These are phyloP conservation scores for Termitomyces sp. DNA, from an alignment of 768 basidiomycete genomes.

Conservation along the genomic window DNA sequence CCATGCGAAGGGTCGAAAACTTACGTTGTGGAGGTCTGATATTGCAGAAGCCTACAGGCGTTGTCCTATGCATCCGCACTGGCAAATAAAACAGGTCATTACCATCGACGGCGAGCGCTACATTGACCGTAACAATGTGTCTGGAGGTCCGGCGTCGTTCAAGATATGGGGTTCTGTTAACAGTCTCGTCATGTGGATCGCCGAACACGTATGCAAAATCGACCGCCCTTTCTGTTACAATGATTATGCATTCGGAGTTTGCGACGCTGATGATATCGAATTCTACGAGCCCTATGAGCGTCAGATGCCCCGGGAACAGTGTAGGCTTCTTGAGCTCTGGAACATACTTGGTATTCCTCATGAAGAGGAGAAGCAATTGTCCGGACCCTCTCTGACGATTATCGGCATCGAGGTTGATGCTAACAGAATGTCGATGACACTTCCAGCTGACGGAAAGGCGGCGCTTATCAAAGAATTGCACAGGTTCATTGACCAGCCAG, in stretches of 20 bases:
- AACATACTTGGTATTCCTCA: constrained; percentile 2
- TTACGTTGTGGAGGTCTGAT: neutral
- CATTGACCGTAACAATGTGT: neutral
- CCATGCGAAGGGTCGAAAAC: neutral
- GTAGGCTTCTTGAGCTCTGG: neutral
- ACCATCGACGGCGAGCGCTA: neutral
- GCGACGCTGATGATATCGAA: neutral
- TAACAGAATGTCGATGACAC: neutral
- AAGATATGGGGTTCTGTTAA: constrained; percentile 3
- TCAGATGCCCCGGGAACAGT: neutral
- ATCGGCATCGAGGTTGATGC: constrained; percentile 4
- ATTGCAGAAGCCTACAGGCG: neutral
- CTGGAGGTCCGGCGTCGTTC: neutral
- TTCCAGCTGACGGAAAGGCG: neutral
- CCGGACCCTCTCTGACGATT: neutral
- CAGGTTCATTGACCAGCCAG: neutral
- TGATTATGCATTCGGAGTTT: neutral
- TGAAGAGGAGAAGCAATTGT: constrained; percentile 1
- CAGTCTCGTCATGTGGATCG: constrained; percentile 4
- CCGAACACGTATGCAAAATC: neutral
- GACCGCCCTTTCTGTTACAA: neutral
- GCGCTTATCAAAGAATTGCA: neutral
- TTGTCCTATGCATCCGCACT: constrained; percentile 1
- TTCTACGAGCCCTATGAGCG: neutral
- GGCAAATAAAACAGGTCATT: constrained; percentile 4